Percentiles rank a stretch among this genome's conserved stretches.
Evolutionary conservation across 805 yeast species (phyloP).

Genomic region (Lipomyces spencermartinsiae): DNA sequence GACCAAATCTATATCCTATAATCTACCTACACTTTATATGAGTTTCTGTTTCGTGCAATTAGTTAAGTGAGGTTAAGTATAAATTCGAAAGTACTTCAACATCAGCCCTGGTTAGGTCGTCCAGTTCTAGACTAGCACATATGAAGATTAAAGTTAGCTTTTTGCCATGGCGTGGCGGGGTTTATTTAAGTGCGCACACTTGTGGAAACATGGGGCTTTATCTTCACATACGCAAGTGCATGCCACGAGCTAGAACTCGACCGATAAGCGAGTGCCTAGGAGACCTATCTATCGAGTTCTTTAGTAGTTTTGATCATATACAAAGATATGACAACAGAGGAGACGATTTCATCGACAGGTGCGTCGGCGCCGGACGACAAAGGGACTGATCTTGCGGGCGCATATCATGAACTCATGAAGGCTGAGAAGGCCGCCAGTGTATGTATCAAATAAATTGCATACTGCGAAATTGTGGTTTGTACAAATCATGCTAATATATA

Average conservation of each 20-base stretch:
- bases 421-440: conserved; percentile 37
- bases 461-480: background rate
- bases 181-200: background rate
- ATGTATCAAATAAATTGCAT: conserved; percentile 9
- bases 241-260: background rate
- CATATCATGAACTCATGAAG: conserved; percentile 35
- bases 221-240: background rate
- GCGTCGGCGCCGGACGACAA: conserved; percentile 6
- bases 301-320: background rate
- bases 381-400: conserved; percentile 30
- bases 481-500: background rate
- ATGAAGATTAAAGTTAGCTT: background rate
- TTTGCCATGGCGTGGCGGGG: background rate
- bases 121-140: background rate
- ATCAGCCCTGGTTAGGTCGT: background rate
- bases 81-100: background rate
- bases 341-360: conserved; percentile 10
- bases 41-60: no score
- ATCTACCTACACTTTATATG: no score
- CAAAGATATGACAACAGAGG: conserved; percentile 29
- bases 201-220: background rate
- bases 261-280: background rate
- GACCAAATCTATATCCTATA: no score
- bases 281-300: background rate
- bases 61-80: background rate